These are phyloP conservation scores for Suillus luteus DNA, from an alignment of 768 basidiomycete genomes.

Conservation along the genomic window DNA sequence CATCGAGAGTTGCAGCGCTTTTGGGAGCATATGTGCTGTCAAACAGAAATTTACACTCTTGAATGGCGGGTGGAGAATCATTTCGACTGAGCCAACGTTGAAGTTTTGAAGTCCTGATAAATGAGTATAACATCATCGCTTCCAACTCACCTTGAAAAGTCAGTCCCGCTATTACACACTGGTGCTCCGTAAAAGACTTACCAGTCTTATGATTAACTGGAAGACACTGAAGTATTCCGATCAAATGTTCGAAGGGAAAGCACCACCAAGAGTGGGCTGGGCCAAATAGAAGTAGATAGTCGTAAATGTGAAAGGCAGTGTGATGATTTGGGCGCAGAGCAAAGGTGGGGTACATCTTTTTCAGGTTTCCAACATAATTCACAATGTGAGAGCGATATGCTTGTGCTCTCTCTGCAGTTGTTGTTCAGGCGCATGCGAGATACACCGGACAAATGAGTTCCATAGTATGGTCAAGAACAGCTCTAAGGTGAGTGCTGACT, in stretches of 20 bases:
- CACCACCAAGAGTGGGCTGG: slow-evolving; percentile 31
- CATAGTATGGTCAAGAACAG: slow-evolving; percentile 30
- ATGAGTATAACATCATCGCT: slow-evolving; percentile 9
- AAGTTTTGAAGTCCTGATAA: slow-evolving; percentile 20
- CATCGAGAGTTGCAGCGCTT: background rate
- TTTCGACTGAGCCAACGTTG: slow-evolving; percentile 14
- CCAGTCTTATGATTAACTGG: slow-evolving; percentile 36
- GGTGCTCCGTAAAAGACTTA: slow-evolving; percentile 14
- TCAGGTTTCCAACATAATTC: slow-evolving; percentile 21
- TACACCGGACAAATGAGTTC: slow-evolving; percentile 25
- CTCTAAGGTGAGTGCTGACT: background rate
- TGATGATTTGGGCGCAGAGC: slow-evolving; percentile 33
- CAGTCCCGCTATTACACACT: background rate
- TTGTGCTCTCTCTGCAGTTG: slow-evolving; percentile 12
- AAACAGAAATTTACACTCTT: slow-evolving; percentile 15
- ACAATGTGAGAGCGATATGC: slow-evolving; percentile 21
- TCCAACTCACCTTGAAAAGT: slow-evolving; percentile 13
- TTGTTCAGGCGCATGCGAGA: slow-evolving; percentile 19
- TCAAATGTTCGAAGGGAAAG: slow-evolving; percentile 34
- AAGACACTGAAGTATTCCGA: slow-evolving; percentile 31
- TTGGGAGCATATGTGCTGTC: slow-evolving; percentile 2
- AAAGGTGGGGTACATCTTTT: slow-evolving; percentile 21
- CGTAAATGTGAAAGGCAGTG: slow-evolving; percentile 31
- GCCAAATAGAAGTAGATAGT: slow-evolving; percentile 30
- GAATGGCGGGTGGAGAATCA: slow-evolving; percentile 12